Evolutionary conservation across 306 rosid genomes (phyloP).

Genomic region (Castanea mollissima): DNA sequence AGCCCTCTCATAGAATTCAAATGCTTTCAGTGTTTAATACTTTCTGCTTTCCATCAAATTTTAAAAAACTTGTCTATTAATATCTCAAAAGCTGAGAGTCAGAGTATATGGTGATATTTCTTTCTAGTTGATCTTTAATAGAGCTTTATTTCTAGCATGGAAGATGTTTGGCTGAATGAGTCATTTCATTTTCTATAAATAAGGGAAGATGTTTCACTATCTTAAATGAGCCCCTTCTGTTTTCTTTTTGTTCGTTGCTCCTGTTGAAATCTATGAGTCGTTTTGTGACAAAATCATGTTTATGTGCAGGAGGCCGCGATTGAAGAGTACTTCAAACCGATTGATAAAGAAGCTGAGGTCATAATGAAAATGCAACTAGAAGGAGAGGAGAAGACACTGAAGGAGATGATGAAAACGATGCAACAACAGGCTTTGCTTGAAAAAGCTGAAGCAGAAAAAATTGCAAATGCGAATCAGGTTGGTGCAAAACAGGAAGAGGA

Average conservation of each 20-base stretch:
- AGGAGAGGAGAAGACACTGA: slow-evolving; percentile 62
- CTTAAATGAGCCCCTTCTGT: neutral
- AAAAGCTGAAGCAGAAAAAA: slow-evolving; percentile 40
- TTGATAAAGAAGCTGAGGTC: slow-evolving; percentile 75
- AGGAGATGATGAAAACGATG: slow-evolving; percentile 64
- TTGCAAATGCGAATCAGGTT: slow-evolving; percentile 14
- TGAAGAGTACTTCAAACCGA: slow-evolving; percentile 87
- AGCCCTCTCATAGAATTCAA: neutral
- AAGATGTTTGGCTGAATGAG: neutral
- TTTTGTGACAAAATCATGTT: slow-evolving; percentile 23
- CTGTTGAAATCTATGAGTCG: neutral
- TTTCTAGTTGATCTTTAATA: neutral
- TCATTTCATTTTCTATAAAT: too few relatives aligned
- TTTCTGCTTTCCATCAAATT: neutral
- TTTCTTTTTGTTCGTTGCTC: neutral
- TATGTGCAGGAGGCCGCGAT: slow-evolving; percentile 72
- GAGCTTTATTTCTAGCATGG: slow-evolving; percentile 6
- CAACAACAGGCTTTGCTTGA: slow-evolving; percentile 62
- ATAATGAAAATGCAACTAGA: slow-evolving; percentile 72
- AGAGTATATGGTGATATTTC: neutral
- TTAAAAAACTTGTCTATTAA: neutral
- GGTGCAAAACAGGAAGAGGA: slow-evolving; percentile 27
- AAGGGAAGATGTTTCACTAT: neutral
- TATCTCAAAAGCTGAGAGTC: neutral
- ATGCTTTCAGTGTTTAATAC: neutral